Conservation (phyloP, 345 rosid genomes). For the Salix dunnii region DNA sequence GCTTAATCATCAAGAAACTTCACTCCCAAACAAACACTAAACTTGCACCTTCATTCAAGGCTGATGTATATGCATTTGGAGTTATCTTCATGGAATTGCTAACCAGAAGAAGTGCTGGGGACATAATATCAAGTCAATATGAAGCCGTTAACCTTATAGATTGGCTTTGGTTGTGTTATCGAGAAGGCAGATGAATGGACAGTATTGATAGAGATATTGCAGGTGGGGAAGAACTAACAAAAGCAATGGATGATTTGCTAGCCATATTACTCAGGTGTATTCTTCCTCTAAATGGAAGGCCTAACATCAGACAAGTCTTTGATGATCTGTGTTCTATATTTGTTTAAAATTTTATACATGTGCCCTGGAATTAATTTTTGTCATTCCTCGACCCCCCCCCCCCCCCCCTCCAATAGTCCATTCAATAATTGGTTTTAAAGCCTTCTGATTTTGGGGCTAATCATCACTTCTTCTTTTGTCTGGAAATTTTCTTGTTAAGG, state of each 20-base stretch:
- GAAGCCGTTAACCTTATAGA: slow-evolving; percentile 88
- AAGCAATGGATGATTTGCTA: slow-evolving; percentile 87
- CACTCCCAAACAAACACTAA: too few species aligned
- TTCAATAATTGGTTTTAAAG: slow-evolving; percentile 39
- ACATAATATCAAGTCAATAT: slow-evolving; percentile 89
- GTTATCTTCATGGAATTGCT: slow-evolving; percentile 88
- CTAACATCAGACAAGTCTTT: slow-evolving; percentile 83
- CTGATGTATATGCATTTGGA: slow-evolving; percentile 82
- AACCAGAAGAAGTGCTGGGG: slow-evolving; percentile 85
- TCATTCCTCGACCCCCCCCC: slow-evolving; percentile 42
- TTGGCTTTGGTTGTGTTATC: slow-evolving; percentile 80
- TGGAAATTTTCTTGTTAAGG: slow-evolving; percentile 43
- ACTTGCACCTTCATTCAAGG: slow-evolving; percentile 62
- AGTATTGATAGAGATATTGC: slow-evolving; percentile 86
- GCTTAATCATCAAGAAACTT: too few species aligned
- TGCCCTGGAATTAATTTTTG: slow-evolving; percentile 49
- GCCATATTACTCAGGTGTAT: slow-evolving; percentile 73
- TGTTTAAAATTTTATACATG: slow-evolving; percentile 59
- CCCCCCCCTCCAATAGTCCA: too few species aligned
- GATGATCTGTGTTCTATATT: slow-evolving; percentile 68
- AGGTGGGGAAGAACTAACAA: slow-evolving; percentile 68
- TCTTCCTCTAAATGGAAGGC: slow-evolving; percentile 79
- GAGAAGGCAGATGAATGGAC: slow-evolving; percentile 86
- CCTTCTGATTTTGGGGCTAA: slow-evolving; percentile 42
- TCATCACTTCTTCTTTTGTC: slow-evolving; percentile 26